phyloP scores from a whole-genome alignment of 345 rosid genomes.

The Eucalyptus curtisii region DNA sequence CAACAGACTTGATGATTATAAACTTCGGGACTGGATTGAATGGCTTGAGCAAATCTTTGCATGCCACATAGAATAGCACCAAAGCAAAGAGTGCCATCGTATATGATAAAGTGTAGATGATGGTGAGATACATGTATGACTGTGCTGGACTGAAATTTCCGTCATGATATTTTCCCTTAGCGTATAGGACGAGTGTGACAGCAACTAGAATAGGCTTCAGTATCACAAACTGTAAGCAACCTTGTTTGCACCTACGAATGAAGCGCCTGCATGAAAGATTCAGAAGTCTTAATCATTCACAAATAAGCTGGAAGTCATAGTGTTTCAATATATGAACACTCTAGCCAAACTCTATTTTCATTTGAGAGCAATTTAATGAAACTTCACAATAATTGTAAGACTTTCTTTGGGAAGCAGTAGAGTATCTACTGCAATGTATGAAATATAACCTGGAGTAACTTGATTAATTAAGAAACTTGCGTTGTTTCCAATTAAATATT shows the following conservation, averaged over 20 bases:
- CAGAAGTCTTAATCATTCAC: background rate
- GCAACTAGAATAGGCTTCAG: conserved; percentile 89
- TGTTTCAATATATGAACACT: background rate
- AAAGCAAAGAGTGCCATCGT: conserved; percentile 76
- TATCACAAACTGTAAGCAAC: conserved; percentile 93
- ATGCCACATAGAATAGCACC: conserved; percentile 86
- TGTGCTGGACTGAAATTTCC: conserved; percentile 93
- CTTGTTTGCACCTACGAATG: conserved; percentile 95
- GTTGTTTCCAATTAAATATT: background rate
- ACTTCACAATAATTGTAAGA: background rate
- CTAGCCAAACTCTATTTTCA: background rate
- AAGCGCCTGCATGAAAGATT: conserved; percentile 52
- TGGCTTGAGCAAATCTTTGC: conserved; percentile 93
- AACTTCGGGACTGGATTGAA: conserved; percentile 98
- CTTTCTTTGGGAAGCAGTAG: background rate
- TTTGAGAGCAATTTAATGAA: background rate
- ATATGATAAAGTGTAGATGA: conserved; percentile 83
- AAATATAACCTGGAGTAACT: background rate
- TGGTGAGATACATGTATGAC: conserved; percentile 81
- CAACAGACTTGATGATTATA: conserved; percentile 83
- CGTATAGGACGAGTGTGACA: conserved; percentile 72
- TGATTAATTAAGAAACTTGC: background rate
- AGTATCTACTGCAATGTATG: background rate
- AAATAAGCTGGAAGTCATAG: background rate
- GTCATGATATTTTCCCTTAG: conserved; percentile 87